Percentiles rank a stretch among this genome's conserved stretches.
Conservation (phyloP, 805 yeast genomes). For the Tetrapisispora namnaoensis region DNA sequence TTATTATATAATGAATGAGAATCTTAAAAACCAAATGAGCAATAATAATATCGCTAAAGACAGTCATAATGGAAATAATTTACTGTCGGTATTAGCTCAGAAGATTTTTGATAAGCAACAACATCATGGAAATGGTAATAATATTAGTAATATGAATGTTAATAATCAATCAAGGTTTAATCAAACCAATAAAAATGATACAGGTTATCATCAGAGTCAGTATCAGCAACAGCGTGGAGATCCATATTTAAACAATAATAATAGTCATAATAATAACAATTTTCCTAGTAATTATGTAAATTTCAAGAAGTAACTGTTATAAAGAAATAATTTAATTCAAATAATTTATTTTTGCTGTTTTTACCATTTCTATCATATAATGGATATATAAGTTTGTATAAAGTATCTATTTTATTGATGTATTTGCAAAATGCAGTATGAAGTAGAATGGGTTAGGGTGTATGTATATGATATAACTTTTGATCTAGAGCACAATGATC, state of each 20-base stretch:
- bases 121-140: slow-evolving; percentile 9
- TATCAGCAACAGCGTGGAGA: slow-evolving; percentile 11
- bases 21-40: not conserved
- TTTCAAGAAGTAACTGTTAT: not conserved
- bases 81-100: slow-evolving; percentile 13
- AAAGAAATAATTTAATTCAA: not conserved
- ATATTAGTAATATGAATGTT: slow-evolving; percentile 4
- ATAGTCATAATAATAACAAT: not conserved
- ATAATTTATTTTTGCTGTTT: too few relatives aligned
- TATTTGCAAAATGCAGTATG: not conserved
- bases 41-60: not conserved
- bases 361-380: too few relatives aligned
- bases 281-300: slow-evolving; percentile 1
- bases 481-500: not conserved
- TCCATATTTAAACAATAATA: slow-evolving; percentile 13
- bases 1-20: slow-evolving; percentile 2
- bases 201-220: slow-evolving; percentile 6
- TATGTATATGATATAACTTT: not conserved
- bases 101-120: slow-evolving; percentile 18
- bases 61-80: slow-evolving; percentile 4
- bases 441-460: not conserved
- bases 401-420: too few relatives aligned
- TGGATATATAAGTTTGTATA: not conserved
- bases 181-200: slow-evolving; percentile 5
- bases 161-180: slow-evolving; percentile 6